A percentile compares a stretch with the other conserved stretches of the same genome.
Evolutionary conservation across 106 monocot genomes (phyloP).

Genomic region (Acorus gramineus): DNA sequence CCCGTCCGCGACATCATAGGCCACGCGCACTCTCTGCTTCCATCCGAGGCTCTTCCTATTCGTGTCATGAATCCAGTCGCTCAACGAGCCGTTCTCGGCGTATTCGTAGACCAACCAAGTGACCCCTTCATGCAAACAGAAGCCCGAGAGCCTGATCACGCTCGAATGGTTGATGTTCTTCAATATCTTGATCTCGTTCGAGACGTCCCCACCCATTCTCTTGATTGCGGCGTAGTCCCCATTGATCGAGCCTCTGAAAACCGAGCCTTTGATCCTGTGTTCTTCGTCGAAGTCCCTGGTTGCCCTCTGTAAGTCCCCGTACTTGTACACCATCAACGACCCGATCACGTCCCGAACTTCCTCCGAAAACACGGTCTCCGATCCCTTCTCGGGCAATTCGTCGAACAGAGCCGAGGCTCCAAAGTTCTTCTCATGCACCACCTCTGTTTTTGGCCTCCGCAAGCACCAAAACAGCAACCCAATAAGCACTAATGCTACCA

Average conservation of each 20-base stretch:
- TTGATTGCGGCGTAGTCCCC: conserved; percentile 68
- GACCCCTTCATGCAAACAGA: conserved; percentile 56
- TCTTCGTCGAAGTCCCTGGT: conserved; percentile 50
- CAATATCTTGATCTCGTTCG: conserved; percentile 58
- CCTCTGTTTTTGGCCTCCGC: not conserved
- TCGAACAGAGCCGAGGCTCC: not conserved
- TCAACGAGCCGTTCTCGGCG: conserved; percentile 59
- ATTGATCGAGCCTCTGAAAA: conserved; percentile 63
- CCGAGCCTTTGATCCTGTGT: conserved; percentile 46
- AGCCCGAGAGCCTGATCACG: conserved; percentile 66
- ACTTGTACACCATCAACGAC: conserved; percentile 60
- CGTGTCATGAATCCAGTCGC: conserved; percentile 51
- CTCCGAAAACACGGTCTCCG: conserved; percentile 10
- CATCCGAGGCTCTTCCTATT: conserved; percentile 28
- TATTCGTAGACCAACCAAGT: conserved; percentile 88
- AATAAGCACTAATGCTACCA: conserved; percentile 6
- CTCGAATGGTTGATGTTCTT: conserved; percentile 72
- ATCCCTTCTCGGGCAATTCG: not conserved
- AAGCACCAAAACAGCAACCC: conserved; percentile 2
- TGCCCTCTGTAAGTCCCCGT: conserved; percentile 54
- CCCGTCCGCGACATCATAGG: conserved; percentile 70
- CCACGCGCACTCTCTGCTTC: conserved; percentile 65
- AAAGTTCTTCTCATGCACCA: not conserved
- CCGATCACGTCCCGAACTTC: conserved; percentile 42
- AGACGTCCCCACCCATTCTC: conserved; percentile 51